Base-by-base conservation (phyloP, 176 grass and related monocot species). In the Bolboschoenus planiculmis region DNA sequence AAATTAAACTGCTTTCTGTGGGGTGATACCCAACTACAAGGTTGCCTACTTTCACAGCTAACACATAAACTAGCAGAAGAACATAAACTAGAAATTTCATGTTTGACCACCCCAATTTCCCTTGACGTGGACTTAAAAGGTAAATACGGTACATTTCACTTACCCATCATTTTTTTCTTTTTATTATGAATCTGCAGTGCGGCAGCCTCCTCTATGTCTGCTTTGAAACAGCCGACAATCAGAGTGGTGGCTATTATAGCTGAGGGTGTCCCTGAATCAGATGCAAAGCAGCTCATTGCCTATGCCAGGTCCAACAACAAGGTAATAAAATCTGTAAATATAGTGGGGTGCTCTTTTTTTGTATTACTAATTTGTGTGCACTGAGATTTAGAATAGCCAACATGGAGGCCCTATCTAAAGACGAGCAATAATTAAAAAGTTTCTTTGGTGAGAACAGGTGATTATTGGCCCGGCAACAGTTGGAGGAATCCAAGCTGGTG, bases 401-500 rank as follows among this genome's bases (percentile, higher is more conserved):
- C 62, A 65, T 36, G 29, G 4, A 35, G 1, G 16, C 36, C 20
- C 5, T 65, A 36, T 65, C 62, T 65, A 35, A 16, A 65, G 30
- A 65, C 27, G 0, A 62, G 27, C 59, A 34, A 36, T 39, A 39
- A 39, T 37, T 30, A 16, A 65, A 36, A 37, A 66, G 27, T 35
- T 35, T 39, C 2, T 65, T 67, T 36, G 30, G 20, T 81, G 20
- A 27, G 50, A 80, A 73, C 66, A 97, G 95, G 92, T 99, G 44
- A 91, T 99, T 62, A 89, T 99, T 91, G 96, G 96, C 83, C 96
- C 96, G 67, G 92, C 92, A 31, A 99, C 96, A 82, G 96, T 99
- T 61, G 96, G 92, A 83, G 96, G 96, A 86, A 89, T 99, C 82
- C 96, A 95, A 86, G 92, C 96, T 89, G 96, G 96, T 66, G 91